Evolutionary conservation across 2,329 filamentous ascomycete species (phyloP).

Genomic region (Colletotrichum sp.): DNA sequence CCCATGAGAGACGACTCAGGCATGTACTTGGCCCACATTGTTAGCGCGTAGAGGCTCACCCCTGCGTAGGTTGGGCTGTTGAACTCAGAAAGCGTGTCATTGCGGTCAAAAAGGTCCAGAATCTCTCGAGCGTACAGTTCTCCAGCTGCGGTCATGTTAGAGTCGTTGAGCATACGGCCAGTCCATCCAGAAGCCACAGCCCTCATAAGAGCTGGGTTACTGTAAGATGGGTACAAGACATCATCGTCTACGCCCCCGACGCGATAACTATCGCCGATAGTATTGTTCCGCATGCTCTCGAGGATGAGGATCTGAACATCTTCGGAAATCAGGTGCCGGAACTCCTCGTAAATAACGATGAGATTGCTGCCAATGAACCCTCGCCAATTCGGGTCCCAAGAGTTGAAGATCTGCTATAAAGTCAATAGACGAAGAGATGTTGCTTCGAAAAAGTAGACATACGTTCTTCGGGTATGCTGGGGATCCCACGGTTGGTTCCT

Average conservation of each 20-base stretch:
- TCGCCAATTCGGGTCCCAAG: slow-evolving; percentile 69
- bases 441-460: background rate
- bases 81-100: slow-evolving; percentile 52
- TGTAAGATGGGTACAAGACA: slow-evolving; percentile 46
- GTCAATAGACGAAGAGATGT: background rate
- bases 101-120: slow-evolving; percentile 58
- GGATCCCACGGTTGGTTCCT: slow-evolving; percentile 63
- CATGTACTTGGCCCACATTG: slow-evolving; percentile 65
- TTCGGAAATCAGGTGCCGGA: slow-evolving; percentile 45
- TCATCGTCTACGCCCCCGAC: slow-evolving; percentile 51
- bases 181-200: slow-evolving; percentile 65
- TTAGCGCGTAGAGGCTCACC: slow-evolving; percentile 62
- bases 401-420: slow-evolving; percentile 50
- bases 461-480: slow-evolving; percentile 44
- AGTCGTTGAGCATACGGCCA: slow-evolving; percentile 55
- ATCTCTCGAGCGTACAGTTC: slow-evolving; percentile 61
- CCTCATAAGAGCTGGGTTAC: slow-evolving; percentile 57
- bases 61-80: slow-evolving; percentile 61
- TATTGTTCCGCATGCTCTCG: slow-evolving; percentile 57
- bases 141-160: slow-evolving; percentile 64
- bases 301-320: slow-evolving; percentile 48
- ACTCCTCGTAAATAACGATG: slow-evolving; percentile 65
- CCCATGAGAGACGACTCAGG: slow-evolving; percentile 56
- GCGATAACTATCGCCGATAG: slow-evolving; percentile 64
- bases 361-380: slow-evolving; percentile 65